Conservation (phyloP, 371 early-diverging fungal species). For the Batkoa obscura region DNA sequence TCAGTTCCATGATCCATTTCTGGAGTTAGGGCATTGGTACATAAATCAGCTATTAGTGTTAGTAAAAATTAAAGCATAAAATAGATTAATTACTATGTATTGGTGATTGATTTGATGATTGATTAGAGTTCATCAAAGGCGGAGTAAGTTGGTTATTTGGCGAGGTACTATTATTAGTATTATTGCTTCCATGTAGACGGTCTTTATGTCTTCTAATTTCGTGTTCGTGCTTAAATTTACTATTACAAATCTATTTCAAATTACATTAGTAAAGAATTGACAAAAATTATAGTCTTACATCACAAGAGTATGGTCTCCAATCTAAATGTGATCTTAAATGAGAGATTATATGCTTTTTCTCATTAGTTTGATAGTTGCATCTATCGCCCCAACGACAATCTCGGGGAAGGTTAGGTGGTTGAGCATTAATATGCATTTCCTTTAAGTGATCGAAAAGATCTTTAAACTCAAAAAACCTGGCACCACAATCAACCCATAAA, state of each 20-base stretch:
- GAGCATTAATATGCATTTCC: not conserved
- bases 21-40: not conserved
- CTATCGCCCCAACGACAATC: not conserved
- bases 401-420: not conserved
- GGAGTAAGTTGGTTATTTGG: not conserved
- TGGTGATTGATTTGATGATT: not conserved
- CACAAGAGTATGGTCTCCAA: slow-evolving; percentile 6
- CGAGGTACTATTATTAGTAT: not conserved
- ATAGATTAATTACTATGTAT: not conserved
- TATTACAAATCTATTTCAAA: not conserved
- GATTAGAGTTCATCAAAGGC: not conserved
- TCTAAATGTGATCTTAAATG: slow-evolving; percentile 6
- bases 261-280: not conserved
- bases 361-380: not conserved
- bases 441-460: slow-evolving; percentile 2
- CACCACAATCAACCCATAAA: not conserved
- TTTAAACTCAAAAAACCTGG: not conserved
- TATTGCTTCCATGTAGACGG: not conserved
- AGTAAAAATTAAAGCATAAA: not conserved
- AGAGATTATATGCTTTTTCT: slow-evolving; percentile 5
- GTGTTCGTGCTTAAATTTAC: slow-evolving; percentile 4
- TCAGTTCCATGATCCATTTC: not conserved
- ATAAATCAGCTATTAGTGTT: not conserved
- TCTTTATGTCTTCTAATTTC: slow-evolving; percentile 4
- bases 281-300: not conserved